These are phyloP conservation scores for Turritis glabra DNA, from an alignment of 345 rosid species.

Conservation along the genomic window DNA sequence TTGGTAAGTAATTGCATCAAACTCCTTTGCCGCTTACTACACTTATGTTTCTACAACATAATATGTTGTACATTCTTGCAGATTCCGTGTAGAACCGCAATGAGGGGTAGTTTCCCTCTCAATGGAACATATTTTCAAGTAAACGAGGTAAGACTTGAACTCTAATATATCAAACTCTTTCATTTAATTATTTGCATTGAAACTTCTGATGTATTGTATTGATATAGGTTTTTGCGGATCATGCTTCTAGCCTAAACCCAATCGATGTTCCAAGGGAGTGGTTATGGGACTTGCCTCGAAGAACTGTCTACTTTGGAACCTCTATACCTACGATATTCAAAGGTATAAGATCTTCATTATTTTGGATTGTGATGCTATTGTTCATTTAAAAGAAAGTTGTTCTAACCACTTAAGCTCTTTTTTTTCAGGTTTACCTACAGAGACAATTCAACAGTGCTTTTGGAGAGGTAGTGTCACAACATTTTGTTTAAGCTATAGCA, in stretches of 20 bases:
- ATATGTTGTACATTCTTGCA: slow-evolving; percentile 31
- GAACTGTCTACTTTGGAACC: slow-evolving; percentile 89
- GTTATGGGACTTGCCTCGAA: slow-evolving; percentile 81
- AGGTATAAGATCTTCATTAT: slow-evolving; percentile 47
- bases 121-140: slow-evolving; percentile 98
- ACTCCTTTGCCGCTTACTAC: not conserved
- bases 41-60: not conserved
- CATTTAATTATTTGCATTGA: not conserved
- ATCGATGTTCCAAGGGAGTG: slow-evolving; percentile 71
- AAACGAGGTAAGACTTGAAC: slow-evolving; percentile 59
- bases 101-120: slow-evolving; percentile 96
- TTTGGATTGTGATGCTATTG: not conserved
- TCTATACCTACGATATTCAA: slow-evolving; percentile 87
- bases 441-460: slow-evolving; percentile 84
- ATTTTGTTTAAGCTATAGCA: slow-evolving; percentile 1
- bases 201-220: not conserved
- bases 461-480: slow-evolving; percentile 70
- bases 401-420: slow-evolving; percentile 12
- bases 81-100: slow-evolving; percentile 97
- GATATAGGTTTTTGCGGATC: slow-evolving; percentile 92
- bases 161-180: not conserved
- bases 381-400: not conserved
- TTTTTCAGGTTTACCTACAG: slow-evolving; percentile 71
- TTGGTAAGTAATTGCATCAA: slow-evolving; percentile 53
- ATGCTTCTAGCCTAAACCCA: slow-evolving; percentile 75